Percentiles rank a stretch among this genome's conserved stretches.
phyloP scores from a whole-genome alignment of 2,329 filamentous ascomycete genomes.

The Penicillium sp. region DNA sequence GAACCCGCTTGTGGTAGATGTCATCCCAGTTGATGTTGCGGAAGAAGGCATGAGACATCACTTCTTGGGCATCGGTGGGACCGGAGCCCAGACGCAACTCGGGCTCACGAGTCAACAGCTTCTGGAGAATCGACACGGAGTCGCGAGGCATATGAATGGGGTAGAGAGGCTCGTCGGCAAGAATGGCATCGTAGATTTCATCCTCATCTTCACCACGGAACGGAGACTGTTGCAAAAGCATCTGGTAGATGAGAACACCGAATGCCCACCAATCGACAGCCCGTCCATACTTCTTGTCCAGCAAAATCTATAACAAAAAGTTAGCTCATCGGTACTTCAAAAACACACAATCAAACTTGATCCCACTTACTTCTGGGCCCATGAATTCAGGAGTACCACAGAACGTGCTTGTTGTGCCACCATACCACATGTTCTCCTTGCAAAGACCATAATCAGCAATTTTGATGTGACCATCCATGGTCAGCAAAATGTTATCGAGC shows the following conservation, averaged over 20 bases:
- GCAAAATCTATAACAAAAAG: constrained; percentile 64
- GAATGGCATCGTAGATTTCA: constrained; percentile 97
- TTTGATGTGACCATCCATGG: constrained; percentile 95
- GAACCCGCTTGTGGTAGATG: constrained; percentile 90
- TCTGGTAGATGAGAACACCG: constrained; percentile 97
- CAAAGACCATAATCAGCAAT: constrained; percentile 98
- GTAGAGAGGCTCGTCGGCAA: constrained; percentile 94
- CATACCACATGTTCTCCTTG: constrained; percentile 99
- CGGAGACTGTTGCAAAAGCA: constrained; percentile 97
- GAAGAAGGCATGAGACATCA: constrained; percentile 99
- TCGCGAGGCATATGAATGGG: constrained; percentile 98
- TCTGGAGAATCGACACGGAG: constrained; percentile 95
- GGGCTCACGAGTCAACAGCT: constrained; percentile 91
- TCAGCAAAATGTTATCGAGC: constrained; percentile 85
- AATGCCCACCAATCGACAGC: constrained; percentile 99
- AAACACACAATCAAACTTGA: background rate
- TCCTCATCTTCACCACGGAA: constrained; percentile 99
- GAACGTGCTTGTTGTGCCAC: constrained; percentile 93
- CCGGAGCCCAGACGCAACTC: constrained; percentile 90
- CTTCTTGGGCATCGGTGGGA: constrained; percentile 94
- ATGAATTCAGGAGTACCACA: constrained; percentile 99
- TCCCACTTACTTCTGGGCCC: constrained; percentile 77
- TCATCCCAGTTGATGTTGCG: constrained; percentile 98
- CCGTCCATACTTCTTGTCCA: constrained; percentile 97
- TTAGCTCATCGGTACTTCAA: constrained; percentile 20